These are phyloP conservation scores for Castanea sativa DNA, from an alignment of 306 rosid genomes.

Conservation along the genomic window DNA sequence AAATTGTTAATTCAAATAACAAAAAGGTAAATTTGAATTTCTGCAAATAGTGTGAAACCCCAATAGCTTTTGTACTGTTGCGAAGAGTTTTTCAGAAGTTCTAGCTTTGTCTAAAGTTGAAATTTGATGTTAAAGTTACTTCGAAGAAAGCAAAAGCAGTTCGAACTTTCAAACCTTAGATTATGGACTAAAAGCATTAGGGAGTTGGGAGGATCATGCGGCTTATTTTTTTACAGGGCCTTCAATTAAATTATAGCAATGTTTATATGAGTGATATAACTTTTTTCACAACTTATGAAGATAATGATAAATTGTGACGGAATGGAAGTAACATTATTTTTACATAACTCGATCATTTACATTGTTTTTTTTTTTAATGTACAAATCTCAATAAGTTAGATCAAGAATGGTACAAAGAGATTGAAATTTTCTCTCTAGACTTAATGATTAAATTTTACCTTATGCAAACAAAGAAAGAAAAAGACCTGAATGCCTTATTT, in stretches of 20 bases:
- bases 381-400: no score
- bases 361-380: no score
- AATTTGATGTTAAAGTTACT: constrained; percentile 49
- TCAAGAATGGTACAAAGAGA: no score
- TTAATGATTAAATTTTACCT: background rate
- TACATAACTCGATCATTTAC: no score
- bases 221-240: no score
- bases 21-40: background rate
- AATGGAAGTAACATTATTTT: no score
- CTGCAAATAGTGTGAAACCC: constrained; percentile 8
- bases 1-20: background rate
- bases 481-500: background rate
- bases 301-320: no score
- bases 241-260: no score
- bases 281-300: no score
- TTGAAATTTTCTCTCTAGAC: no score
- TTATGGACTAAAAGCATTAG: constrained; percentile 7
- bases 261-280: no score
- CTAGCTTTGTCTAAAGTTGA: constrained; percentile 33
- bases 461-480: background rate
- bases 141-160: constrained; percentile 53
- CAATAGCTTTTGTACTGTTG: constrained; percentile 13
- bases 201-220: background rate
- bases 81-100: constrained; percentile 18
- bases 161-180: constrained; percentile 24